phyloP scores from a whole-genome alignment of 371 early-diverging fungal species.

The Globomyces sp. region DNA sequence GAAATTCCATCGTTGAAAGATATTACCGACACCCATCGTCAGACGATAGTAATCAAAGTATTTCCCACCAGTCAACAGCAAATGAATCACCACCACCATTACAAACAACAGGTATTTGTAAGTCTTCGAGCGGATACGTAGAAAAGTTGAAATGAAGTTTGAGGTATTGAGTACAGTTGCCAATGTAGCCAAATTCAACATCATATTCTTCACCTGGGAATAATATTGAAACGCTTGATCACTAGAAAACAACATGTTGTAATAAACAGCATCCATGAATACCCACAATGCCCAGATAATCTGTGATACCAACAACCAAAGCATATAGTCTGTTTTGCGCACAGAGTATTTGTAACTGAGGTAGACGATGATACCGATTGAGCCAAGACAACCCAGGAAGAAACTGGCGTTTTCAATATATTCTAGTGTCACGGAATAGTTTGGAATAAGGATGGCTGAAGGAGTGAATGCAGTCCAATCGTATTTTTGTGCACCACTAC shows the following conservation, averaged over 20 bases:
- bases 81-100: neutral
- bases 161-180: neutral
- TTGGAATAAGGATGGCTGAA: neutral
- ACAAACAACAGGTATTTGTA: neutral
- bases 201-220: neutral
- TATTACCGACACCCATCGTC: neutral
- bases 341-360: neutral
- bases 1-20: neutral
- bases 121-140: neutral
- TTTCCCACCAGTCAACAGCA: neutral
- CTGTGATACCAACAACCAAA: neutral
- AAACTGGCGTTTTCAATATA: neutral
- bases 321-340: neutral
- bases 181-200: neutral
- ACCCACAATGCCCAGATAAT: neutral
- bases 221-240: neutral
- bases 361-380: neutral
- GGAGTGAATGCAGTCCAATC: neutral
- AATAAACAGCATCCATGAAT: neutral
- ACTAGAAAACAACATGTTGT: neutral
- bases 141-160: neutral
- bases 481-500: neutral
- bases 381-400: neutral
- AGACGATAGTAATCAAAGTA: neutral
- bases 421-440: neutral